These are phyloP conservation scores for Eragrostis nindensis DNA, from an alignment of 176 grass and related monocot species.

Conservation along the genomic window DNA sequence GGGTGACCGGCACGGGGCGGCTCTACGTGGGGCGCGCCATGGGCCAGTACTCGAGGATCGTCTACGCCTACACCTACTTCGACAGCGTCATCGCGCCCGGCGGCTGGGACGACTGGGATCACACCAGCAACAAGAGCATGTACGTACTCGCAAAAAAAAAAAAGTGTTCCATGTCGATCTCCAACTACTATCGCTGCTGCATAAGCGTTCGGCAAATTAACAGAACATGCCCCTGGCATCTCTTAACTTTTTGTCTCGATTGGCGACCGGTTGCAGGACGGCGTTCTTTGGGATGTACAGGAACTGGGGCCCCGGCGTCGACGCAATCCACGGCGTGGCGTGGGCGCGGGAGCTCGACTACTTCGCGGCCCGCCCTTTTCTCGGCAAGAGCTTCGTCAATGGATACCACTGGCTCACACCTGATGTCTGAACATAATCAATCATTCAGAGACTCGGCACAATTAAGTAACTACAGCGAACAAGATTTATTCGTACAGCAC, in stretches of 20 bases:
- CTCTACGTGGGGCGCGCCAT: conserved; percentile 92
- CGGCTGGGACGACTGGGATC: conserved; percentile 96
- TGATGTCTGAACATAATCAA: conserved; percentile 55
- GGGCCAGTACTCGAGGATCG: conserved; percentile 98
- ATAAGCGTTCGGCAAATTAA: background rate
- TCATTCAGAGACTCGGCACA: background rate
- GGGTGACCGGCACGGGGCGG: conserved; percentile 72
- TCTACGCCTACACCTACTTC: conserved; percentile 97
- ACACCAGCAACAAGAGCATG: conserved; percentile 95
- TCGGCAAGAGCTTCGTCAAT: conserved; percentile 92
- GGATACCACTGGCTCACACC: conserved; percentile 91
- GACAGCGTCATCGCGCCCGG: conserved; percentile 83
- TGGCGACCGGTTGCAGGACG: conserved; percentile 47
- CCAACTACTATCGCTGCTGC: background rate
- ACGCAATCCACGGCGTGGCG: conserved; percentile 72
- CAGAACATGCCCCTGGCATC: too few relatives aligned
- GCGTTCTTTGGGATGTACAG: conserved; percentile 90
- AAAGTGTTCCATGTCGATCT: background rate
- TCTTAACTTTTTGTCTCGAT: too few relatives aligned
- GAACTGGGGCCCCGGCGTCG: conserved; percentile 83
- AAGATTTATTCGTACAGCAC: conserved; percentile 38
- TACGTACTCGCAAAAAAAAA: conserved; percentile 25
- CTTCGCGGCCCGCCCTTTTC: conserved; percentile 74
- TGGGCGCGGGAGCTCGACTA: conserved; percentile 95
- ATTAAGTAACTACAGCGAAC: background rate